phyloP scores from a whole-genome alignment of 495 filamentous ascomycete species.

The Tuber borchii region DNA sequence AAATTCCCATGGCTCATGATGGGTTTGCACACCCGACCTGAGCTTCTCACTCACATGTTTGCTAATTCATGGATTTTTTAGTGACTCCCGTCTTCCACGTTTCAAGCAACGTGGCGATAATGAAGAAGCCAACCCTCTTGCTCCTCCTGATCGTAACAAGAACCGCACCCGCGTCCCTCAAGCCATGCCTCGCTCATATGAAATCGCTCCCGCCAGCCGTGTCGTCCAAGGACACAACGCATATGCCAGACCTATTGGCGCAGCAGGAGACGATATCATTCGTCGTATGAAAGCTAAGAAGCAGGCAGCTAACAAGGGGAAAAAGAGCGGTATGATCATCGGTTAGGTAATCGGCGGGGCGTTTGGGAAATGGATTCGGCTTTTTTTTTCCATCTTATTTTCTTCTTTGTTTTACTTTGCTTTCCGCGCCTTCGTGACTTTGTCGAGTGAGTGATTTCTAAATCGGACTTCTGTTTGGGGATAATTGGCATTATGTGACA shows the following conservation, averaged over 20 bases:
- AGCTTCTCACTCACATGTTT: background rate
- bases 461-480: background rate
- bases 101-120: constrained; percentile 25
- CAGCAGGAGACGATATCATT: constrained; percentile 39
- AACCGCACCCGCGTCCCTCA: constrained; percentile 39
- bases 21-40: constrained; percentile 15
- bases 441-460: background rate
- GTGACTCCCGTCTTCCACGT: constrained; percentile 12
- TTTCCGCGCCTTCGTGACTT: background rate
- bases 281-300: constrained; percentile 42
- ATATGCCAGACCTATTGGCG: constrained; percentile 35
- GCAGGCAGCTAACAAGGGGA: constrained; percentile 34
- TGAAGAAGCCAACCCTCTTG: constrained; percentile 35
- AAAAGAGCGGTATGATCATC: constrained; percentile 38
- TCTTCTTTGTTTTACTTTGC: background rate
- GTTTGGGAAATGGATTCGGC: constrained; percentile 18
- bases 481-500: background rate
- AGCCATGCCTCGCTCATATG: constrained; percentile 39
- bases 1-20: constrained; percentile 33
- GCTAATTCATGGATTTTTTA: constrained; percentile 13
- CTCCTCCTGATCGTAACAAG: constrained; percentile 33
- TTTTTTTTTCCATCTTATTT: constrained; percentile 12
- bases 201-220: constrained; percentile 35
- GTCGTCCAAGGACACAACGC: constrained; percentile 31
- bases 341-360: constrained; percentile 26